Evolutionary conservation across 2,329 filamentous ascomycete species (phyloP).

Genomic region (Penicillium nordicum): DNA sequence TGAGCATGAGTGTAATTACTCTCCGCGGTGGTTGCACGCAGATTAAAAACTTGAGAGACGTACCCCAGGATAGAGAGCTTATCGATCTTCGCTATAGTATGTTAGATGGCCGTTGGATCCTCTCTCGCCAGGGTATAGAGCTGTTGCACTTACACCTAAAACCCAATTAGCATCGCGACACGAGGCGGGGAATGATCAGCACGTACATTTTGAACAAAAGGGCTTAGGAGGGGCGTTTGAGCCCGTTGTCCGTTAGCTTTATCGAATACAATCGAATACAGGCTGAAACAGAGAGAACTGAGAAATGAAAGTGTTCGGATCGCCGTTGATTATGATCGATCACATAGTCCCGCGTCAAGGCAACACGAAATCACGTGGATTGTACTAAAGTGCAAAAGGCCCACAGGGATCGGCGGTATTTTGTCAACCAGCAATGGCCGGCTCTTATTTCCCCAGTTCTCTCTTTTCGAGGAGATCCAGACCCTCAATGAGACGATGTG

Average conservation of each 20-base stretch:
- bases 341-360: slow-evolving; percentile 18
- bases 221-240: not conserved
- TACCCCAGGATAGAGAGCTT: slow-evolving; percentile 81
- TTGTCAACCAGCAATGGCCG: slow-evolving; percentile 3
- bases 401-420: slow-evolving; percentile 17
- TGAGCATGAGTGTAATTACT: not conserved
- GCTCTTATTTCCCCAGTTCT: not conserved
- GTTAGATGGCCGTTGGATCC: slow-evolving; percentile 3
- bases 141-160: slow-evolving; percentile 32
- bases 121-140: not conserved
- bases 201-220: slow-evolving; percentile 18
- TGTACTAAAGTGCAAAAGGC: slow-evolving; percentile 6
- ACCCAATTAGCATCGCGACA: slow-evolving; percentile 14
- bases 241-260: not conserved
- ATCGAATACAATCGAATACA: not conserved
- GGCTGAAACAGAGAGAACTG: not conserved
- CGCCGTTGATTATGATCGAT: slow-evolving; percentile 14
- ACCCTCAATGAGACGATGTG: not conserved
- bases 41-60: not conserved
- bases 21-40: slow-evolving; percentile 1
- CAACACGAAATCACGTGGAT: slow-evolving; percentile 26
- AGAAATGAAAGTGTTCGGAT: slow-evolving; percentile 13
- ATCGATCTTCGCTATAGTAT: slow-evolving; percentile 69
- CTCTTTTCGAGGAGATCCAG: not conserved
- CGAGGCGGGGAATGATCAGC: not conserved